These are phyloP conservation scores for Rhynchosporium secalis DNA, from an alignment of 2,329 filamentous ascomycete species.

Conservation along the genomic window DNA sequence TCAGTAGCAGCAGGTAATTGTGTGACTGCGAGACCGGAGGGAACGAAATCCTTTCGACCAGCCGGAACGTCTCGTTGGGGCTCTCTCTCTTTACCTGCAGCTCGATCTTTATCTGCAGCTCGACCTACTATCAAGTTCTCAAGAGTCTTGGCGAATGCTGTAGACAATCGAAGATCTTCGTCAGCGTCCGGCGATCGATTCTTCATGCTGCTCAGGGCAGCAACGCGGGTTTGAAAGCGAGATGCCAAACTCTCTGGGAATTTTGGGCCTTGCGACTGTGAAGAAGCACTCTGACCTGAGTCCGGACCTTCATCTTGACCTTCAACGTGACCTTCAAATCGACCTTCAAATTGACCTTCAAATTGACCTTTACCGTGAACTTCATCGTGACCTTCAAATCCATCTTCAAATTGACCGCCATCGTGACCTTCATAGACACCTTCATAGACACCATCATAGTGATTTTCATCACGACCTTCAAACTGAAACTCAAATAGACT, in stretches of 20 bases:
- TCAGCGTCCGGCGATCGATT: neutral
- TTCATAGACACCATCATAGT: too few species aligned
- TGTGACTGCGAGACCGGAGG: neutral
- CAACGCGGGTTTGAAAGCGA: neutral
- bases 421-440: too few species aligned
- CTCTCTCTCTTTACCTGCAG: neutral
- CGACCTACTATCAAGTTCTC: neutral
- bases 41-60: neutral
- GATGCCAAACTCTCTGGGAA: neutral
- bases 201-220: neutral
- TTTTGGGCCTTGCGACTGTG: neutral
- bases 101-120: neutral
- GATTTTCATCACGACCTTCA: too few species aligned
- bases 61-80: neutral
- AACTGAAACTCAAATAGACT: too few species aligned
- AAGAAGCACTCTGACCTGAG: neutral
- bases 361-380: too few species aligned
- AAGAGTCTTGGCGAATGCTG: neutral
- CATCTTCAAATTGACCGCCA: too few species aligned
- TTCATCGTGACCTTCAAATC: neutral
- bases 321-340: neutral
- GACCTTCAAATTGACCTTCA: too few species aligned
- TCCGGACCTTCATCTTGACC: neutral
- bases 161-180: conserved; percentile 1
- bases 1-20: conserved; percentile 5